These are phyloP conservation scores for Phalaenopsis aphrodite DNA, from an alignment of 106 monocot species.

Conservation along the genomic window DNA sequence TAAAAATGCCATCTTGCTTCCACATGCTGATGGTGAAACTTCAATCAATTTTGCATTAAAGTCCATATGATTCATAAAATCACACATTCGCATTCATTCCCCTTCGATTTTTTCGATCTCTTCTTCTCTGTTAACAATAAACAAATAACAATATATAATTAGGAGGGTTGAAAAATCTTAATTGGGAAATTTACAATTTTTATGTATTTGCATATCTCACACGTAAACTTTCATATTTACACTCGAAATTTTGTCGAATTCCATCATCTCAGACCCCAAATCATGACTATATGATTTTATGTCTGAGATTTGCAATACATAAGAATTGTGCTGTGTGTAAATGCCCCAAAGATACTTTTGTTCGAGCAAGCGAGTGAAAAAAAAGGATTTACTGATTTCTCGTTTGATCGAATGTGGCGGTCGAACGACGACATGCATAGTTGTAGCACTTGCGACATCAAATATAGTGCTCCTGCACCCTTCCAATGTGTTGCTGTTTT, in stretches of 20 bases:
- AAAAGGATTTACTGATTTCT: conserved; percentile 20
- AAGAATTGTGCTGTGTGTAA: background rate
- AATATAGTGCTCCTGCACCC: conserved; percentile 46
- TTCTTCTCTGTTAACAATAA: conserved; percentile 28
- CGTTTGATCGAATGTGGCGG: conserved; percentile 37
- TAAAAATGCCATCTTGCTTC: no score
- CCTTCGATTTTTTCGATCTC: conserved; percentile 10
- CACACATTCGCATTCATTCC: conserved; percentile 31
- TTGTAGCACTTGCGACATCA: conserved; percentile 39
- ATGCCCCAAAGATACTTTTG: background rate
- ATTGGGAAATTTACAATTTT: no score
- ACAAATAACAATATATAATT: background rate
- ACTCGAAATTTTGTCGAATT: no score
- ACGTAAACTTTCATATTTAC: no score
- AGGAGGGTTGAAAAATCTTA: no score
- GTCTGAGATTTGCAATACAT: background rate
- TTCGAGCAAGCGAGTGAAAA: background rate
- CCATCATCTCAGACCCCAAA: no score
- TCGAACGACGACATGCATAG: conserved; percentile 59
- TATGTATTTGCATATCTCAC: no score
- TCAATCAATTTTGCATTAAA: no score
- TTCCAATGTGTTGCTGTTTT: conserved; percentile 44
- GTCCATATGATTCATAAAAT: conserved; percentile 18
- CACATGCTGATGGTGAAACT: no score
- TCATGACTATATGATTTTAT: no score